These are phyloP conservation scores for Musa beccarii DNA, from an alignment of 176 grass and related monocot genomes.

Conservation along the genomic window DNA sequence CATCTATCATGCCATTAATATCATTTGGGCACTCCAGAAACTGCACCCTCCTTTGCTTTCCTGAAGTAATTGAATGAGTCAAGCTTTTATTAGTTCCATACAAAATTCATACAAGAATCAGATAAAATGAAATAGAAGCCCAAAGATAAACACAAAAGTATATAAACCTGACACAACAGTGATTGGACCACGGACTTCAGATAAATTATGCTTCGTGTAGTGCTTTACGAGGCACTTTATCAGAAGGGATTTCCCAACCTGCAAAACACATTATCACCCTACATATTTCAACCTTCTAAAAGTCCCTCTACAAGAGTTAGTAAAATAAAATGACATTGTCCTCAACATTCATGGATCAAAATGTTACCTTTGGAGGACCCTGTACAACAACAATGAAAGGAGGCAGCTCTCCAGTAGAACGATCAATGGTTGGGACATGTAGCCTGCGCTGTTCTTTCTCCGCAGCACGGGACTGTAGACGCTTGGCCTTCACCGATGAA, in stretches of 20 bases:
- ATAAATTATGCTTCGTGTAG: constrained; percentile 89
- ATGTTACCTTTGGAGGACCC: constrained; percentile 66
- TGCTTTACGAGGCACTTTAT: constrained; percentile 93
- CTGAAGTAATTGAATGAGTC: constrained; percentile 23
- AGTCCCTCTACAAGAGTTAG: not conserved
- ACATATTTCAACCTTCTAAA: not conserved
- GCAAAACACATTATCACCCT: not conserved
- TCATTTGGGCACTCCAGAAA: constrained; percentile 97
- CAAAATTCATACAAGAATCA: not conserved
- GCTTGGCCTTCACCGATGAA: constrained; percentile 78
- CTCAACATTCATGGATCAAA: not conserved
- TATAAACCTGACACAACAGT: constrained; percentile 80
- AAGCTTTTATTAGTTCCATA: not conserved
- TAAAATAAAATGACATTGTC: not conserved
- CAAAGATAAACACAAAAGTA: not conserved
- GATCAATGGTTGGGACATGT: constrained; percentile 75
- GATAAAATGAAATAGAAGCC: not conserved
- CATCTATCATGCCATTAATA: constrained; percentile 98
- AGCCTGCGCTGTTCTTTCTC: constrained; percentile 81
- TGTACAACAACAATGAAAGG: constrained; percentile 97
- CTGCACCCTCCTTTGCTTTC: constrained; percentile 83
- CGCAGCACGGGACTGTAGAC: constrained; percentile 56
- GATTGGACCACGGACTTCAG: constrained; percentile 80
- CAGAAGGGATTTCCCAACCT: constrained; percentile 91
- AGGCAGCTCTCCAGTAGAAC: constrained; percentile 64